Base-by-base conservation (phyloP, 495 filamentous ascomycete species). In the Chaetomidium leptoderma region DNA sequence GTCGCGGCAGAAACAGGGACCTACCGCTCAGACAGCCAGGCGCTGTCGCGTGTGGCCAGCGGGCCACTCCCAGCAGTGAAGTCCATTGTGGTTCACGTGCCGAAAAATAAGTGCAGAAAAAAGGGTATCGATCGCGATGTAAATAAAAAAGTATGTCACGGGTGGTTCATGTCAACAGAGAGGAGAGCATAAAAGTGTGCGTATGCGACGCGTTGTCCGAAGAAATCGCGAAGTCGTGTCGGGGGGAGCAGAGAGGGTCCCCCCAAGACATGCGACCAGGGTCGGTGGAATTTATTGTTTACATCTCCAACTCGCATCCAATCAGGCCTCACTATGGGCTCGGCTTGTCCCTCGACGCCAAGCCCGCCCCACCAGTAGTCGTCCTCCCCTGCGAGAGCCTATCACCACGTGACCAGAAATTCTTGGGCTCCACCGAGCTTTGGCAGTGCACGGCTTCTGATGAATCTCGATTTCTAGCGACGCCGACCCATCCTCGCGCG, bases 321-420 rank as follows among this genome's bases (percentile, higher is more conserved):
- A 66, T 66, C 54, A 63, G 23, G 16, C 5, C 8, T 30, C 14
- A 8, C n/a, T n/a, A n/a, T n/a, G n/a, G n/a, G n/a, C n/a, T 30
- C 47, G 24, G 6, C 7, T 17, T 35, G 24, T 19, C 17, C 27
- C 16, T 21, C 6, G 13, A n/a, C 4, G 43, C 43, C 24, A 27
- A 46, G 17, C 8, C 29, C 26, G 24, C 8, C 48, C 63, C 62
- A 66, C 66, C 65, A 46, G 27, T 63, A 66, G 19, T 16, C 3
- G 3, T 6, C 37, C 2, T 11, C 37, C 42, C 43, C 21, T 23
- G 24, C 43, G 24, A 45, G 35, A 26, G 43, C 3, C 63, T 61
- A 68, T 66, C 66, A 51, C 27, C 68, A 70, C 68, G 68, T 70
- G 68, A 70, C n/a, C 49, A 6, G 6, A 58, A 62, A 62, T 61